Evolutionary conservation across 345 rosid genomes (phyloP).

Genomic region (Acer saccharum): DNA sequence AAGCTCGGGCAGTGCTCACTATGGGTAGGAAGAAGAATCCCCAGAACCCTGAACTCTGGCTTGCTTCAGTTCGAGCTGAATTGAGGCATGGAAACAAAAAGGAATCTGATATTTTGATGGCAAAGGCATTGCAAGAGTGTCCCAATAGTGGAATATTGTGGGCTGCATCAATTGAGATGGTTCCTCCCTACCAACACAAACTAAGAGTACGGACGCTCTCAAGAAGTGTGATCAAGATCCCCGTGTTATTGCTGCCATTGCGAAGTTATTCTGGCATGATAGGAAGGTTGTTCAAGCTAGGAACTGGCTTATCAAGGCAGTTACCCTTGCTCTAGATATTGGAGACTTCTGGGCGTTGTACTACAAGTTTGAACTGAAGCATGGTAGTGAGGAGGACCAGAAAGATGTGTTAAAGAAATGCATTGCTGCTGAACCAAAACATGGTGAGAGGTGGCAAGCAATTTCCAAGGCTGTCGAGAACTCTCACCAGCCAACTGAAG

Average conservation of each 20-base stretch:
- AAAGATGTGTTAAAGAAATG: constrained; percentile 79
- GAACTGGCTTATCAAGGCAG: constrained; percentile 75
- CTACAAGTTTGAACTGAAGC: constrained; percentile 88
- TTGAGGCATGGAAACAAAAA: constrained; percentile 71
- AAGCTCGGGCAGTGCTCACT: constrained; percentile 85
- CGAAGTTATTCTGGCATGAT: constrained; percentile 90
- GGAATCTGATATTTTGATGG: constrained; percentile 85
- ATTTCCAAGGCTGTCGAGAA: constrained; percentile 87
- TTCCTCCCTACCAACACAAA: constrained; percentile 75
- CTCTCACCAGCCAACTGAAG: constrained; percentile 81
- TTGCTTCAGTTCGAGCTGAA: constrained; percentile 88
- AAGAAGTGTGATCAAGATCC: constrained; percentile 88
- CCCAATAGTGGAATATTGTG: constrained; percentile 86
- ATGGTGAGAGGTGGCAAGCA: constrained; percentile 89
- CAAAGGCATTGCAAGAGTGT: constrained; percentile 94
- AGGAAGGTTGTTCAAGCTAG: constrained; percentile 93
- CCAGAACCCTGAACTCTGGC: constrained; percentile 78
- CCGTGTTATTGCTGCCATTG: constrained; percentile 79
- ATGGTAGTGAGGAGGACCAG: constrained; percentile 76
- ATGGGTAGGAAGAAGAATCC: constrained; percentile 83
- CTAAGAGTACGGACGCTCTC: constrained; percentile 70
- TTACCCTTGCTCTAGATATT: constrained; percentile 75
- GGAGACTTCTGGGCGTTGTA: constrained; percentile 93
- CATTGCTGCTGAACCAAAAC: constrained; percentile 77
- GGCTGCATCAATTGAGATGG: constrained; percentile 91